A percentile compares a stretch with the other conserved stretches of the same genome.
Conservation (phyloP, 352 stramenopile species). For the Thraustotheca clavata region DNA sequence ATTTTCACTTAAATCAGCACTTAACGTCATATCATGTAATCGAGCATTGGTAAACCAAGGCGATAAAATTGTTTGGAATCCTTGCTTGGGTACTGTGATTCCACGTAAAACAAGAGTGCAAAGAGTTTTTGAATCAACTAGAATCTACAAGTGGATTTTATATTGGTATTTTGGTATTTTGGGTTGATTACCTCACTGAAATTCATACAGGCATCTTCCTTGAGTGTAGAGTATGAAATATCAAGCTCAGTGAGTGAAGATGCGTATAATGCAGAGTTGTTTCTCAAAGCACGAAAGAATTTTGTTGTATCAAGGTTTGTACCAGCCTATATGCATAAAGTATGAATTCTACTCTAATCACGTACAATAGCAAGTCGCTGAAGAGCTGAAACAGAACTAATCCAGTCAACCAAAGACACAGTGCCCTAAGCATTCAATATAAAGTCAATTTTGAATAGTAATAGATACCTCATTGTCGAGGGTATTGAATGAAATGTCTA, state of each 20-base stretch:
- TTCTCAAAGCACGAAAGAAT: conserved; percentile 46
- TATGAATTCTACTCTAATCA: background rate
- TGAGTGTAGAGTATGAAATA: conserved; percentile 62
- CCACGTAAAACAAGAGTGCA: conserved; percentile 47
- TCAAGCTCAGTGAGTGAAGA: conserved; percentile 50
- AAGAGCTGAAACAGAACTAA: conserved; percentile 45
- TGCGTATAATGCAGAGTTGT: conserved; percentile 58
- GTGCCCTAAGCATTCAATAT: conserved; percentile 42
- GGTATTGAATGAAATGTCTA: conserved; percentile 71
- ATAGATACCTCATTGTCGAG: conserved; percentile 27
- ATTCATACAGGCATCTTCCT: conserved; percentile 35
- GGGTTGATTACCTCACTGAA: conserved; percentile 26
- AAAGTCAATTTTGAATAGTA: no score
- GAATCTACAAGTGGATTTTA: conserved; percentile 25
- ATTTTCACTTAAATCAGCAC: conserved; percentile 73
- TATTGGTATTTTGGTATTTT: background rate
- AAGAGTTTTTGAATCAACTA: conserved; percentile 57
- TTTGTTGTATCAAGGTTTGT: conserved; percentile 44
- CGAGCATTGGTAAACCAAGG: conserved; percentile 60
- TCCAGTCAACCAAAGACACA: conserved; percentile 36
- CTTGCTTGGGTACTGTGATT: conserved; percentile 32
- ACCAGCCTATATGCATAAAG: conserved; percentile 24
- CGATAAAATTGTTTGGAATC: conserved; percentile 40
- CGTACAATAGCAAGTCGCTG: conserved; percentile 37
- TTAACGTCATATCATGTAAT: conserved; percentile 26